Evolutionary conservation across 2,329 filamentous ascomycete genomes (phyloP).

Genomic region (Diaporthe ilicicola): DNA sequence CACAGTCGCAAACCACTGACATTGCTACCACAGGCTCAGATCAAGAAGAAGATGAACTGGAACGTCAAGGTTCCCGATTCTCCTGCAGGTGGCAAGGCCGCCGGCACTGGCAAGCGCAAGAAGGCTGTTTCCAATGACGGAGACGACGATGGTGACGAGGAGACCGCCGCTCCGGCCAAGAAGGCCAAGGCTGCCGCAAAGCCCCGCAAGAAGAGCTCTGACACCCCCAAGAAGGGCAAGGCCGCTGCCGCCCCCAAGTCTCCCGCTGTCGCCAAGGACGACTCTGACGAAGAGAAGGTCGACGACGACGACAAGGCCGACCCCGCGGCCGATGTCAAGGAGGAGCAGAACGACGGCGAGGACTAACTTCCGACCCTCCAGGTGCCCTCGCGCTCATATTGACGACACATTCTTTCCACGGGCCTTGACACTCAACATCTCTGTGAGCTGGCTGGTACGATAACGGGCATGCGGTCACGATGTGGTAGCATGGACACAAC

Average conservation of each 20-base stretch:
- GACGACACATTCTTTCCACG: background rate
- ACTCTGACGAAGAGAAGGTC: background rate
- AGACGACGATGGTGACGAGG: background rate
- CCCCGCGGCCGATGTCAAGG: background rate
- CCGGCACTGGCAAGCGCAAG: constrained; percentile 29
- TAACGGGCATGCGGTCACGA: background rate
- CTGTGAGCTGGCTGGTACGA: background rate
- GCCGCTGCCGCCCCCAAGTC: background rate
- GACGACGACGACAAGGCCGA: constrained; percentile 1
- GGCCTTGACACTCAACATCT: background rate
- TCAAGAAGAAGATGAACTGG: constrained; percentile 33
- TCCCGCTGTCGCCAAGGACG: constrained; percentile 1
- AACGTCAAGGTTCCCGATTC: background rate
- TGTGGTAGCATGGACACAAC: background rate
- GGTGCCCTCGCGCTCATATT: background rate
- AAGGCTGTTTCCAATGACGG: background rate
- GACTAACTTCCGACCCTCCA: background rate
- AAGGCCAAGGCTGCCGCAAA: background rate
- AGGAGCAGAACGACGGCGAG: background rate
- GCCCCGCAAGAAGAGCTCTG: constrained; percentile 7
- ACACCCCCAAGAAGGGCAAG: constrained; percentile 17
- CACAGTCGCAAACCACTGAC: background rate
- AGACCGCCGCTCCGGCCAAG: background rate
- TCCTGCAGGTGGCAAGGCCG: background rate
- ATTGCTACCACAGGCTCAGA: background rate